Evolutionary conservation across 2,329 filamentous ascomycete genomes (phyloP).

Genomic region (Chaetomiaceae sp.): DNA sequence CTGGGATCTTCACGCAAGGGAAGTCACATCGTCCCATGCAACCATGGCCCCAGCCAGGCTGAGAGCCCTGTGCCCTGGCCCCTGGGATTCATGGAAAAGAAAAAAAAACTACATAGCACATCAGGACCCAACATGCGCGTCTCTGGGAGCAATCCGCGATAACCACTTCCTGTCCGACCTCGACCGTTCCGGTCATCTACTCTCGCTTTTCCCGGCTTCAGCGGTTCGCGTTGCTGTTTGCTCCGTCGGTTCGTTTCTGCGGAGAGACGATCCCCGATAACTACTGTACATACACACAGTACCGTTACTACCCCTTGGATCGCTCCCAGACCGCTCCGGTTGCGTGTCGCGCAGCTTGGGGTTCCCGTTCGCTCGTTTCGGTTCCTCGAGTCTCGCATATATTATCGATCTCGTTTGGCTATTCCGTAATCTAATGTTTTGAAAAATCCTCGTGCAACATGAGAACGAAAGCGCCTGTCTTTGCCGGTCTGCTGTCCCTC

Average conservation of each 20-base stretch:
- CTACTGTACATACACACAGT: too few relatives aligned
- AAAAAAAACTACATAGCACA: conserved; percentile 11
- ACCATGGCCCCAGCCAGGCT: neutral
- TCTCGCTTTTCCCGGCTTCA: conserved; percentile 6
- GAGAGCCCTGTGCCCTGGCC: neutral
- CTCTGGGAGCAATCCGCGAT: neutral
- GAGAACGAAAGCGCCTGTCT: conserved; percentile 27
- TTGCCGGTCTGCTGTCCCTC: conserved; percentile 38
- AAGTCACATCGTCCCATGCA: conserved; percentile 14
- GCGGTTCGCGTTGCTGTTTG: neutral
- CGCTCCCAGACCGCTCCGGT: neutral
- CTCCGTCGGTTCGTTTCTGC: neutral
- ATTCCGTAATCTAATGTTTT: conserved; percentile 7
- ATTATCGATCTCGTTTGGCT: neutral
- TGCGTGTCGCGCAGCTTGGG: neutral
- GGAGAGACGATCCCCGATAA: neutral
- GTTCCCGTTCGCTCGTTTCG: conserved; percentile 7
- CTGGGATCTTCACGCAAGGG: neutral
- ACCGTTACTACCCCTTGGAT: neutral
- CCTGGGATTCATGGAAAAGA: neutral
- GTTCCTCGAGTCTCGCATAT: neutral
- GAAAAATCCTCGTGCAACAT: conserved; percentile 26
- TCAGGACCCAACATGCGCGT: conserved; percentile 5
- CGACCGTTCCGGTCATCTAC: conserved; percentile 3
- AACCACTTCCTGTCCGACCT: neutral